Conservation (phyloP, 139 green algal species). For the Volvox africanus region DNA sequence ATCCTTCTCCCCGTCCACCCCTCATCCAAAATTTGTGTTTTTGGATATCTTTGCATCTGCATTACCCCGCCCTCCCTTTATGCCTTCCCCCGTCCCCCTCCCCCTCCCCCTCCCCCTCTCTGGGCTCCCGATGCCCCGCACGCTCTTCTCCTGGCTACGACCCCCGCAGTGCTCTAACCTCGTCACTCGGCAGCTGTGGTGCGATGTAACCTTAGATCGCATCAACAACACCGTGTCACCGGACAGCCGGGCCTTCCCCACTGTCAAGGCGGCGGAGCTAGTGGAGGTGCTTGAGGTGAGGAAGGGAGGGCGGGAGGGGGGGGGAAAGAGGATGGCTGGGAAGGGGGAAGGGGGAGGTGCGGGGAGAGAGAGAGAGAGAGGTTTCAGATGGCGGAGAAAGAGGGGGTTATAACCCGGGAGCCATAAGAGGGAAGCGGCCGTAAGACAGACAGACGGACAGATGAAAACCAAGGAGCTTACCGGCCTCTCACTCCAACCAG, state of each 20-base stretch:
- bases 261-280: conserved; percentile 43
- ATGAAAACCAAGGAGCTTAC: no score
- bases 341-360: not conserved
- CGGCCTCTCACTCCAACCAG: no score
- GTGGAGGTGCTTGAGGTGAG: conserved; percentile 34
- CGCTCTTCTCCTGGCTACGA: not conserved
- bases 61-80: not conserved
- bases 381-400: not conserved
- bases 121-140: no score
- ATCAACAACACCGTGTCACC: conserved; percentile 50
- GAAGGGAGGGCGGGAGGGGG: not conserved
- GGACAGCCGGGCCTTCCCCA: conserved; percentile 45
- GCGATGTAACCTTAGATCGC: conserved; percentile 8
- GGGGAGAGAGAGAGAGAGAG: not conserved
- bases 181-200: conserved; percentile 14
- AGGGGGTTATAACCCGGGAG: not conserved
- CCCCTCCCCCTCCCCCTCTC: not conserved
- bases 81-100: not conserved
- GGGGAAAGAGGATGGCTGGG: not conserved
- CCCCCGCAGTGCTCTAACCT: conserved; percentile 19
- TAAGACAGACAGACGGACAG: no score
- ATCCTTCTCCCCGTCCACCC: not conserved
- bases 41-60: not conserved
- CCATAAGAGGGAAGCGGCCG: not conserved
- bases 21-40: not conserved